Base-by-base conservation (phyloP, 208 protist genomes). In the Leishmania guyanensis region DNA sequence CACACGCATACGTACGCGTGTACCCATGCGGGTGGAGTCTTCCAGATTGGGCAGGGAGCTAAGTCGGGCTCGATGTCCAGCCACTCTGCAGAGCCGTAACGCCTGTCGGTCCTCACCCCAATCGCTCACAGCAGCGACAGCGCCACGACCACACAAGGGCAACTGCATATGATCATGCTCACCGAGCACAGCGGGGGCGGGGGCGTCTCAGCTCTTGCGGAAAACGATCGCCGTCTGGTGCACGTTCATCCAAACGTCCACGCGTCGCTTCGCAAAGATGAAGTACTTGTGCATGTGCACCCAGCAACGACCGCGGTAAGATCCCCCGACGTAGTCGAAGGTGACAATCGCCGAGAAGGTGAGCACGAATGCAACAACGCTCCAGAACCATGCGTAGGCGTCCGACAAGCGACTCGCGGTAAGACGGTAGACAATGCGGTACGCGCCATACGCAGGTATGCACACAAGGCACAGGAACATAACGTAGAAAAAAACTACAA, bases 251-350 rank as follows among this genome's bases (percentile, higher is more conserved):
- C 86, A 86, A 39, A 93, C 90, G 68, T 93, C 88, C 22, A 90
- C 56, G 6, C 92, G 88, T 5, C 91, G 92, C 78, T 91, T 90
- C 17, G 80, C 83, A n/a, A 97, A 81, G 70, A 97, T 93, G 66
- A 96, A 65, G 80, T 95, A 92, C 77, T 95, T 96, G n/a, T 94
- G 90, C 86, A 94, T 84, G 80, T 95, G 84, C 65, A 95, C 89
- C 94, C 94, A 97, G 4, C 77, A 84, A 6, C 90, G 86, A 4
- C 91, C 94, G 50, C 82, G 79, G 58, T 82, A 84, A 1, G 77
- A 60, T 79, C 89, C 86, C 29, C 80, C 81, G 0, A 90, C 60
- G 39, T 82, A 75, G 72, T 97, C 94, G 12, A 92, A 62, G 2
- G 73, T 72, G 54, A 92, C 81, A 0, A 90, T 50, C 0, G 77